A percentile compares a stretch with the other conserved stretches of the same genome.
Conservation (phyloP, 495 filamentous ascomycete species). For the Annulohypoxylon moriforme region DNA sequence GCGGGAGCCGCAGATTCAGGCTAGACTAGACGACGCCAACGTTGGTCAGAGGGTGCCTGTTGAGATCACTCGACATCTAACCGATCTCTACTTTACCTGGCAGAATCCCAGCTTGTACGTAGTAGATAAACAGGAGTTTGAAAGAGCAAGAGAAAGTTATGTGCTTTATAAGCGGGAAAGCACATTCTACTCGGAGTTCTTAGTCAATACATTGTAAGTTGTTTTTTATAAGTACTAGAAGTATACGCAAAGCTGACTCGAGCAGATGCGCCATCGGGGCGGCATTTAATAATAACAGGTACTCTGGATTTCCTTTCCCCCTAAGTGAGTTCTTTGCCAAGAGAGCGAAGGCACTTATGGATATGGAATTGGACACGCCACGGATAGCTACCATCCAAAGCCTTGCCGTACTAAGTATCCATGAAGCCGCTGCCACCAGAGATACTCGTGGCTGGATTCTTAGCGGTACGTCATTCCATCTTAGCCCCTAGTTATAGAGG, state of each 20-base stretch:
- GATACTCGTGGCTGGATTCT: background rate
- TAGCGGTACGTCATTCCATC: background rate
- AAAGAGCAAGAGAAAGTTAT: background rate
- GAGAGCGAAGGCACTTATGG: background rate
- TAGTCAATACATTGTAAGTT: background rate
- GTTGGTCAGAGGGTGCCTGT: background rate
- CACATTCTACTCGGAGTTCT: background rate
- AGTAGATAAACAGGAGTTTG: background rate
- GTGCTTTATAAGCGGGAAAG: background rate
- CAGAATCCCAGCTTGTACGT: background rate
- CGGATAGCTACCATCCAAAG: background rate
- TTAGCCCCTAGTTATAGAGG: background rate
- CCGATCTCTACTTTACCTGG: background rate
- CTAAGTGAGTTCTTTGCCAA: background rate
- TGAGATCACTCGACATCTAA: background rate
- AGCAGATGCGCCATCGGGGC: background rate
- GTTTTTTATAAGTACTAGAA: background rate
- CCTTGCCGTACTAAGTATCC: background rate
- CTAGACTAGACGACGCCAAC: background rate
- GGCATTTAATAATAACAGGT: background rate
- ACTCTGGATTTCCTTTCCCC: background rate
- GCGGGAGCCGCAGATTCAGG: background rate
- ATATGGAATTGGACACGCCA: background rate
- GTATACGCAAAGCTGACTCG: background rate
- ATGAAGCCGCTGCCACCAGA: background rate